These are phyloP conservation scores for Grammothele lineata DNA, from an alignment of 768 basidiomycete species.

Conservation along the genomic window DNA sequence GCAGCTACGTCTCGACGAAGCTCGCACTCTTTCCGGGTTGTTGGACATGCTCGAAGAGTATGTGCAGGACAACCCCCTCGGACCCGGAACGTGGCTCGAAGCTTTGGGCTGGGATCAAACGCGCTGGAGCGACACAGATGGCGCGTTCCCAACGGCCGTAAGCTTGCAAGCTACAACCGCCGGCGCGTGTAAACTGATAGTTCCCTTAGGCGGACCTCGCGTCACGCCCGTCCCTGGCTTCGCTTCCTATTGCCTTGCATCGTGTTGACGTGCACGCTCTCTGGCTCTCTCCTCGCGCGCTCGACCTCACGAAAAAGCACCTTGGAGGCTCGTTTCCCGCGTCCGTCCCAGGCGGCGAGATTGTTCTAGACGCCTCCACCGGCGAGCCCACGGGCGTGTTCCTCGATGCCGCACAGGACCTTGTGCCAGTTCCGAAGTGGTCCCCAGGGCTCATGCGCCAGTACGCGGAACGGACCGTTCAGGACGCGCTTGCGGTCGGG, in stretches of 20 bases:
- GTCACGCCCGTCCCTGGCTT: constrained; percentile 58
- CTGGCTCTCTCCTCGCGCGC: constrained; percentile 78
- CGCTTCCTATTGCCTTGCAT: constrained; percentile 65
- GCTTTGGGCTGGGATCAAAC: constrained; percentile 97
- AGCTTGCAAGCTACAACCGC: too few species aligned
- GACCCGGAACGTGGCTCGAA: constrained; percentile 65
- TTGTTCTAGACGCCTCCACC: constrained; percentile 49
- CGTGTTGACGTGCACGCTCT: constrained; percentile 82
- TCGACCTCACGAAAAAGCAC: constrained; percentile 51
- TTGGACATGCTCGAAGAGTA: constrained; percentile 55
- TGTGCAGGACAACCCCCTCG: constrained; percentile 50
- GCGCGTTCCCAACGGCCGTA: constrained; percentile 71
- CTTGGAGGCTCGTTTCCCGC: constrained; percentile 32
- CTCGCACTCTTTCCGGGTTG: constrained; percentile 61
- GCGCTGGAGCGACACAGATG: constrained; percentile 47
- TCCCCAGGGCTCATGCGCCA: constrained; percentile 48
- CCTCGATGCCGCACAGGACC: constrained; percentile 82
- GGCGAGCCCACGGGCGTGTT: constrained; percentile 78
- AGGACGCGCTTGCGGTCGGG: constrained; percentile 72
- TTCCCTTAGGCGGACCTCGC: constrained; percentile 68
- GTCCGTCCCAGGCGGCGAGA: constrained; percentile 64
- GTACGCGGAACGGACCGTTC: constrained; percentile 62
- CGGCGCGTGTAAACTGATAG: too few species aligned
- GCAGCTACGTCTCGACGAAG: constrained; percentile 58
- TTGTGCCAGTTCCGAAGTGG: constrained; percentile 66